Percentiles rank a stretch among this genome's conserved stretches.
phyloP scores from a whole-genome alignment of 176 grass and related monocot genomes.

The Canna indica region DNA sequence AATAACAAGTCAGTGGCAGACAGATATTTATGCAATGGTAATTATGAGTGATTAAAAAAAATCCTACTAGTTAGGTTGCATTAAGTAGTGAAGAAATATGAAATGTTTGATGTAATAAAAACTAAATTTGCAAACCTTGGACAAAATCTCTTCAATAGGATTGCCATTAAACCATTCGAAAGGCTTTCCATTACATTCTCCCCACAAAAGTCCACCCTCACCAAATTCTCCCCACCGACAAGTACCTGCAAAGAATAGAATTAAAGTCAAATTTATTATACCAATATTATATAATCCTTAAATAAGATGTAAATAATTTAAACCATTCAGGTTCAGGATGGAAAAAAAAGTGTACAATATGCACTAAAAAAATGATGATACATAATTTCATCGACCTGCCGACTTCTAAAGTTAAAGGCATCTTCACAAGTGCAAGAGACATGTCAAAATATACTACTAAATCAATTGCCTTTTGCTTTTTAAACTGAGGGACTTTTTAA shows the following conservation, averaged over 20 bases:
- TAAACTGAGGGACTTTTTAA: too few species aligned
- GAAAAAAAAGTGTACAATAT: not conserved
- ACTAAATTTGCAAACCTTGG: slow-evolving; percentile 52
- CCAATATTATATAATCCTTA: not conserved
- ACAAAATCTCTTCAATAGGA: slow-evolving; percentile 68
- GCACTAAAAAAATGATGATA: not conserved
- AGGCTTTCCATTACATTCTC: slow-evolving; percentile 78
- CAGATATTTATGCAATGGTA: not conserved
- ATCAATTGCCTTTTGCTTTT: too few species aligned
- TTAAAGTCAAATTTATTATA: not conserved
- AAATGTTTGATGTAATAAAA: not conserved
- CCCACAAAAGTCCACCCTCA: slow-evolving; percentile 85
- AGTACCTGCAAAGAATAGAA: slow-evolving; percentile 39
- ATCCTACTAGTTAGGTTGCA: not conserved
- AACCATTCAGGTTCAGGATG: not conserved
- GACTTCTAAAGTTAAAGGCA: not conserved
- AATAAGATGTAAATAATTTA: not conserved
- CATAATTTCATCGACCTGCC: not conserved
- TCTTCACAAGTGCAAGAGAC: too few species aligned
- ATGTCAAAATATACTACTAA: too few species aligned
- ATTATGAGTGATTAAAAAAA: too few species aligned
- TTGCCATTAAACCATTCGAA: slow-evolving; percentile 73
- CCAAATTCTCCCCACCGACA: slow-evolving; percentile 86
- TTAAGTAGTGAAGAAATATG: too few species aligned
- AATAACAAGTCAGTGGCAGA: slow-evolving; percentile 6